Base-by-base conservation (phyloP, 495 filamentous ascomycete genomes). In the Talaromyces borbonicus region DNA sequence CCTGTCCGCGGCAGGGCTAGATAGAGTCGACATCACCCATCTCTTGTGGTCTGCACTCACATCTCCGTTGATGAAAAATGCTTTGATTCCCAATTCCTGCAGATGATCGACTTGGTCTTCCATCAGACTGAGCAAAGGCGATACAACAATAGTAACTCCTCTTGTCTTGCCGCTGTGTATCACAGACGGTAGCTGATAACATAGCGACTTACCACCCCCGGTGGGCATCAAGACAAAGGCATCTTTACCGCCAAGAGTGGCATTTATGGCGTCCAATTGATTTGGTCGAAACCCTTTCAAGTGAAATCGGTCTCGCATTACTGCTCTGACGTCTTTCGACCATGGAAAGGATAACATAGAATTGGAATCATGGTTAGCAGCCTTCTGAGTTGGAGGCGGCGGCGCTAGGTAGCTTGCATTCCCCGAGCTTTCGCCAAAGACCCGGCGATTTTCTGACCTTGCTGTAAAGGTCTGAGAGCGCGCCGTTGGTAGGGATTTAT, bases 161-260 rank as follows among this genome's bases (percentile, higher is more conserved):
- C 67, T 73, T 0, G 90, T 97, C 49, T 75, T 79, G 12, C 92
- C 93, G 15, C 79, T 83, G 9, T 64, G 74, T n/a, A 97, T 70
- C 19, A 96, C 71, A 19, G 93, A 85, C 6, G 92, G 93, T 12
- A 99, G 67, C 55, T 99, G 92, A 59, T 97, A 99, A 60, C 93
- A 97, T 8, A 99, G 70, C 9, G 88, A 95, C 58, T 99, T 98
- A 12, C 92, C 92, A 41, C 92, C 93, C 32, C 93, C 92, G 2
- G 92, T 99, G 22, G 92, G 93, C 92, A 99, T 97, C 19, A 97
- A 64, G 11, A 97, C 83, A 57, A 99, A 97, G 0, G 81, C 80
- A 62, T 97, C 89, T 52, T 90, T 82, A 0, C 89, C 90, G 25
- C 66, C 68, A 29, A 99, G 67, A 0, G 92, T 95, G 6, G 90